Evolutionary conservation across 2,329 filamentous ascomycete species (phyloP), one percentile per base, ranked within the genome.

Genomic region (Aureobasidium sp.): DNA sequence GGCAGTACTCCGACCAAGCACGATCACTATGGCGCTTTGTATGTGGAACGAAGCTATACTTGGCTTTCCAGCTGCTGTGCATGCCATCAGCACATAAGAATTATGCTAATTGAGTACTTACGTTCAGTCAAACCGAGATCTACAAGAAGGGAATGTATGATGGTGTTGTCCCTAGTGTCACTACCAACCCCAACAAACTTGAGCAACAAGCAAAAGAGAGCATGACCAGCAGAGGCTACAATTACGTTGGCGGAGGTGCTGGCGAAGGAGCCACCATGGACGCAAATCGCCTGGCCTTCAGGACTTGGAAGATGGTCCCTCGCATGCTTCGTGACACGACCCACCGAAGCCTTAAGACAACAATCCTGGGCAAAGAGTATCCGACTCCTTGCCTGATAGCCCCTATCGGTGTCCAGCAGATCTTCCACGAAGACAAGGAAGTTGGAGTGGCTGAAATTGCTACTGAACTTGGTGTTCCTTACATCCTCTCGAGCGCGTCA

Each of bases 391-490:
- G 88, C 0, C 70, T 89, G 1, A 81, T 87, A 69, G 87, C 87
- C 0, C 88, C 88, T 0, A 79, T 91, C 1, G 88, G 88, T 0
- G 86, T 89, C 0, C 87, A 90, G 67, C 77, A 77, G 1, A 84
- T 89, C 36, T 85, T 88, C 69, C 87, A 91, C 67, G 70, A 76
- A 0, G 84, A 89, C 66, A 83, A 79, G 15, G 88, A 91, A 68
- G 77, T 80, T 1, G 87, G 85, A 0, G 80, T 85, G 0, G 85
- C 87, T 0, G 74, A 78, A n/a, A 85, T 84, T 0, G 88, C 85
- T 63, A 78, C 80, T 3, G 79, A 83, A 15, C 75, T 85, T 1
- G 77, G 80, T 1, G 78, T 91, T 0, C 87, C 88, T 0, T 89
- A 85, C 72, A 85, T 85, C 58, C 76, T 90, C 53, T 86, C 82